Base-by-base conservation (phyloP, 1,284 basidiomycete genomes). In the Ceratobasidium sp. region DNA sequence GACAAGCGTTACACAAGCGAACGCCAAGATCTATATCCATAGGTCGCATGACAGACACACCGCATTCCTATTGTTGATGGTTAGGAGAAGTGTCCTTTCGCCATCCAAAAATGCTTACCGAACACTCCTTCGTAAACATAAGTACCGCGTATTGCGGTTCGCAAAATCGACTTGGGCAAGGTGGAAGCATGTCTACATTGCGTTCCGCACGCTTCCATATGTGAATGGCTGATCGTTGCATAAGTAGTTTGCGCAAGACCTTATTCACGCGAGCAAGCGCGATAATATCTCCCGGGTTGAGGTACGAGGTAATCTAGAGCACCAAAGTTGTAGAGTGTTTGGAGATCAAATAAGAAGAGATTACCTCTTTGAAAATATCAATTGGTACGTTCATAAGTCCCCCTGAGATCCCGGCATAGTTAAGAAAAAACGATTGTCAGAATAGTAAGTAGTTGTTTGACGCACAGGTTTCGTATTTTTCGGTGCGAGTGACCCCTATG, bases 1-100 rank as follows among this genome's bases (percentile, higher is more conserved):
- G 74, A 50, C 74, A 76, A 44, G 74, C n/a, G 15, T 76, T 76
- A 48, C 74, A 76, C 54, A 76, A 52, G 42, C 74, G 74, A 26
- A 76, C 74, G 48, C 74, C 54, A n/a, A 76, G 64, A 66, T 66
- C 38, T n/a, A 67, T 40, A 40, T 76, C 74, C 50, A 76, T 57
- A 5, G 26, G 40, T 23, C 74, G 48, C 64, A 59, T 66, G n/a
- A 76, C 74, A 4, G 56, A 26, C 3, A 76, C 42, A 6, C 74
- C 74, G 20, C 74, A 76, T 33, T 28, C 44, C 64, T 66, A 10
- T 52, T n/a, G 17, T 38, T 12, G 20, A 3, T 54, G 23, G n/a
- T 50, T 20, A 59, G 57, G 38, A 10, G 13, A 20, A 13, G 13
- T 10, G 15, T 40, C 26, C 23, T 56, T 44, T 23, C 10, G 6